Percentiles rank a stretch among this genome's conserved stretches.
Conservation (phyloP, 208 protist genomes). For the Zelonia costaricensis region DNA sequence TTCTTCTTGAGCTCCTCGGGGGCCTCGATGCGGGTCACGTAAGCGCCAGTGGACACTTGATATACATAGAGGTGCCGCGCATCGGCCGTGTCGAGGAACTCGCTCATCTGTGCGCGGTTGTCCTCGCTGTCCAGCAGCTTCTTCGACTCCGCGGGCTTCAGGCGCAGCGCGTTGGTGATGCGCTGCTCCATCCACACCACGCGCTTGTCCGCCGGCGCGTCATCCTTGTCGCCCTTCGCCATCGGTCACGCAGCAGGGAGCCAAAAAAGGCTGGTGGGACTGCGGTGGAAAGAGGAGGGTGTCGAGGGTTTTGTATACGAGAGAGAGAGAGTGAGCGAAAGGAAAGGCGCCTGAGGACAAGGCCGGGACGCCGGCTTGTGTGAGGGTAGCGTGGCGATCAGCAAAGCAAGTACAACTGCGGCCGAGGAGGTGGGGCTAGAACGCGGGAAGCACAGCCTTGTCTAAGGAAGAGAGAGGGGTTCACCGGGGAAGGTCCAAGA, state of each 20-base stretch:
- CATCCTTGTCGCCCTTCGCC: constrained; percentile 91
- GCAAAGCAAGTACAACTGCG: too few relatives aligned
- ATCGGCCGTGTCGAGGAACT: constrained; percentile 94
- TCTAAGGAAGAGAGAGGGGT: too few relatives aligned
- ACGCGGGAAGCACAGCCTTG: too few relatives aligned
- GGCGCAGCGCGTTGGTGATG: constrained; percentile 77
- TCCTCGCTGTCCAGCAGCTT: constrained; percentile 93
- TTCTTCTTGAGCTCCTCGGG: constrained; percentile 92
- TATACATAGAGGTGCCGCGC: constrained; percentile 92
- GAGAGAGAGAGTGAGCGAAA: too few relatives aligned
- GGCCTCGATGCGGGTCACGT: constrained; percentile 84
- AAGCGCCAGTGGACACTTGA: constrained; percentile 64
- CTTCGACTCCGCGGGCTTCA: constrained; percentile 91
- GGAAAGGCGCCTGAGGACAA: too few relatives aligned
- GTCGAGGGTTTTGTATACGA: background rate
- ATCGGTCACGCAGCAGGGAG: constrained; percentile 35
- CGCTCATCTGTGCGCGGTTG: constrained; percentile 86
- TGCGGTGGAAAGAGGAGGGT: background rate
- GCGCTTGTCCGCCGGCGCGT: constrained; percentile 90
- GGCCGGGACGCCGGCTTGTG: too few relatives aligned
- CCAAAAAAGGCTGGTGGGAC: too few relatives aligned
- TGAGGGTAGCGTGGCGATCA: too few relatives aligned
- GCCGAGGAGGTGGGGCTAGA: too few relatives aligned
- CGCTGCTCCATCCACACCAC: constrained; percentile 92
- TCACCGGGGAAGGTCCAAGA: too few relatives aligned